Base-by-base conservation (phyloP, 2,329 filamentous ascomycete genomes). In the Exophiala sp. region DNA sequence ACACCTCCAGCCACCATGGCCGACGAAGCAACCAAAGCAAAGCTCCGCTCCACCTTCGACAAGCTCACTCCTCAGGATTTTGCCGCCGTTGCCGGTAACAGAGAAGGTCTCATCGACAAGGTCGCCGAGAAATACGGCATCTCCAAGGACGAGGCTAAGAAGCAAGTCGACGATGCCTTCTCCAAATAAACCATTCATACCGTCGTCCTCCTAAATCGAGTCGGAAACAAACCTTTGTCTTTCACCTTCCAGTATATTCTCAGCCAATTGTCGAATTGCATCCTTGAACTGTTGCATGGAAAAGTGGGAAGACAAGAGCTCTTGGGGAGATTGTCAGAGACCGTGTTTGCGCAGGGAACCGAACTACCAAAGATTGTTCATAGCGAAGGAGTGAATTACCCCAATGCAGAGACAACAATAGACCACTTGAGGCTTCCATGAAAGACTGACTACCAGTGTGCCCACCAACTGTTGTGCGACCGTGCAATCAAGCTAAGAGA, bases 21-120 rank as follows among this genome's bases (percentile, higher is more conserved):
- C 42, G 57, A 61, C 57, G 59, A 57, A 34, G 50, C 45, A 39
- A 55, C 52, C 59, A 59, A 59, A 51, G 34, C 50, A 18, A 50
- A 49, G 41, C 54, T 61, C 57, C 54, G 59, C 18, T 38, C 56
- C 43, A 54, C 48, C 33, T 61, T 61, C 49, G 59, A 61, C 54
- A 61, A 61, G 52, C 56, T 61, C 56, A 59, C 51, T 46, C 57
- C 59, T 16, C 51, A 57, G n/a, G 59, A 61, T 48, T 61, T 61
- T 46, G 52, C 51, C 38, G 35, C 54, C 32, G 52, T 53, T 45
- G 50, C 53, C 34, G 59, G 59, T 32, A 55, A 59, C 56, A 51
- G 52, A 42, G 54, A 57, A 4, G 56, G 24, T 43, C 59, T 61
- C 41, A 46, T 44, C 45, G 51, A 57, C 38, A 57, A 57, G 56